Evolutionary conservation across 2,329 filamentous ascomycete genomes (phyloP), one percentile per base, ranked within the genome.

Genomic region (Fusarium scirpi): DNA sequence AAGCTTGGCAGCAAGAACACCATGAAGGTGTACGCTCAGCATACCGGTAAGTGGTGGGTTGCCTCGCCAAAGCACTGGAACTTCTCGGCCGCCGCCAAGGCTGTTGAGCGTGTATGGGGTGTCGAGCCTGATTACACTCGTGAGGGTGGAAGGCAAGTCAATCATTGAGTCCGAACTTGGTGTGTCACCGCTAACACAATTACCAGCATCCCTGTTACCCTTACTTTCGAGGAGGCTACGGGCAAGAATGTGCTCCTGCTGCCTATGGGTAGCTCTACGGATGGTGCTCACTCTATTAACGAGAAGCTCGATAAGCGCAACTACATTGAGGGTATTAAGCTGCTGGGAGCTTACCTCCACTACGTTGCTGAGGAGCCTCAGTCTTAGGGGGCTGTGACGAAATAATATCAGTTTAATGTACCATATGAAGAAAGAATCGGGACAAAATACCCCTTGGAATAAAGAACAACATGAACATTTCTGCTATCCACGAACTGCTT

Each of bases 1-100:
- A 94, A 94, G 82, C 87, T 98, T 34, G 89, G 89, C 72, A 96
- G 92, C 82, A 99, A 99, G 87, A 99, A 99, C 86, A 94, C 87
- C 18, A 82, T 97, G 78, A 92, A 93, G 76, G 90, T 94, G 56
- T 90, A 86, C 78, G 86, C 94, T 62, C 91, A 95, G 82, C 96
- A 99, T 85, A 91, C 90, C 64, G 96, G 96, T 74, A 98, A 98
- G 84, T 99, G 96, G 96, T 99, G 96, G 96, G 94, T 97, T 49
- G 94, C 97, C 48, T 94, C 92, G 78, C 95, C 96, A 30, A 96
- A 97, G 84, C 95, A 99, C 87, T 98, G 96, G 94, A 99, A 99
- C 87, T 99, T 98, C 84, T 89, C 90, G 30, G 95, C 95, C 27
- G 96, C 96, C 16, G 90, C 91, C 78, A 98, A 97, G 87, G 96